Base-by-base conservation (phyloP, 176 grass and related monocot species). In the Musa schizocarpa region DNA sequence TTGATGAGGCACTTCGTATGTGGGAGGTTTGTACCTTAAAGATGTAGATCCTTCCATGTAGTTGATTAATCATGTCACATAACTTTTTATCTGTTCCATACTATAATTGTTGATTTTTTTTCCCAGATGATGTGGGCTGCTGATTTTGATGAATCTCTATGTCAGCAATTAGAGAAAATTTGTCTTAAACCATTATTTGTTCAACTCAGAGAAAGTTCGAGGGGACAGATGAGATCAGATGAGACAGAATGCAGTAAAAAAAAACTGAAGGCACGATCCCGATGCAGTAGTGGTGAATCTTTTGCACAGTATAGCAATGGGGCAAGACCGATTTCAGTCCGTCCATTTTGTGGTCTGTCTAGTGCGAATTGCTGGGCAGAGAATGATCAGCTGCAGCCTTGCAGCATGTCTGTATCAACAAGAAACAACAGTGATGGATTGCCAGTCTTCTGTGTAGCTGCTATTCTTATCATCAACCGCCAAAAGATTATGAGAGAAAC, bases 41-140 rank as follows among this genome's bases (percentile, higher is more conserved):
- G 26, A 83, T 78, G 73, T 78, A 48, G 51, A 34, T 13, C 34
- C 34, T 43, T 83, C 76, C 11, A 50, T 9, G 27, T 21, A 27
- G 9, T 53, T 52, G 69, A 64, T 73, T 63, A 50, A 23, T 23
- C 17, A 12, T 20, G 6, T 21, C 7, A 43, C 34, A 43, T 43
- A 43, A 43, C 9, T 11, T 63, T n/a, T 27, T 78, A 23, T 54
- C 17, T 56, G 43, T 71, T 88, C 29, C 64, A 63, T 65, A 48
- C 13, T 53, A 11, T 68, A 54, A 81, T n/a, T 75, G n/a, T 23
- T 24, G 19, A 77, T 82, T 43, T 9, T 72, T 43, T 43, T 68
- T 78, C 78, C 77, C 76, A 98, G 95, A 98, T 93, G 95, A 98
- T 98, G 95, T 98, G 95, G 95, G 95, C 95, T 91, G 95, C 95